Evolutionary conservation across 1,284 basidiomycete species (phyloP).

Genomic region (Flammula alnicola): DNA sequence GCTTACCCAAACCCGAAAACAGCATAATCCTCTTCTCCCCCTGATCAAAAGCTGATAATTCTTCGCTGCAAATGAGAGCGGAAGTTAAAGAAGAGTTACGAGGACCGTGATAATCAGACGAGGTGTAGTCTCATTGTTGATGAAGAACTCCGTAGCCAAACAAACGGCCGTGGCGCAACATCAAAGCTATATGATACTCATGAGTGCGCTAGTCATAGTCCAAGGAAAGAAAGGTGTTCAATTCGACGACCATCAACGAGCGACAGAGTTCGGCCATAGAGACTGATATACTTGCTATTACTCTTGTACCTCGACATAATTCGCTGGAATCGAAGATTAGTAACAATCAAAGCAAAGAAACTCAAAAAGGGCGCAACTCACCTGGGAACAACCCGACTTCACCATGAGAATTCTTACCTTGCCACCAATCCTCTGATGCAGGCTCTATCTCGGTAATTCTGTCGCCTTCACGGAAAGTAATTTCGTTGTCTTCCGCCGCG

Average conservation of each 20-base stretch:
- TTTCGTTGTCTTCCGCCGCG: conserved; percentile 87
- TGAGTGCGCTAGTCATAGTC: no score
- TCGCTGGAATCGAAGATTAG: conserved; percentile 43
- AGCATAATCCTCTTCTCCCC: conserved; percentile 3
- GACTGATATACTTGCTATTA: conserved; percentile 30
- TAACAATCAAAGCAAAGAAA: conserved; percentile 3
- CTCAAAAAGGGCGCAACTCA: conserved; percentile 40
- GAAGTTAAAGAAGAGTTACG: no score
- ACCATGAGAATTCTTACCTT: conserved; percentile 68
- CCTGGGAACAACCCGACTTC: conserved; percentile 84
- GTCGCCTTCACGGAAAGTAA: conserved; percentile 85
- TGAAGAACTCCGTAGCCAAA: conserved; percentile 7
- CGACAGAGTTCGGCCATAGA: not conserved
- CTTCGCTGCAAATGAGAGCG: no score
- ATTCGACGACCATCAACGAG: not conserved
- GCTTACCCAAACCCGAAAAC: conserved; percentile 15
- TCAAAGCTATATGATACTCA: no score
- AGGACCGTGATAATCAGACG: no score
- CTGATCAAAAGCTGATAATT: no score
- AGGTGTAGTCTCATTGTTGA: conserved; percentile 14
- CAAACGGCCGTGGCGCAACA: conserved; percentile 3
- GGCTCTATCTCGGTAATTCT: conserved; percentile 75
- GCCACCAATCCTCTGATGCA: conserved; percentile 89
- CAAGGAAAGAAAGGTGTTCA: not conserved
- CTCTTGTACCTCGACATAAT: conserved; percentile 65